A percentile compares a stretch with the other conserved stretches of the same genome.
Evolutionary conservation across 2,329 filamentous ascomycete species (phyloP).

Genomic region (Tolypocladium endophyticum): DNA sequence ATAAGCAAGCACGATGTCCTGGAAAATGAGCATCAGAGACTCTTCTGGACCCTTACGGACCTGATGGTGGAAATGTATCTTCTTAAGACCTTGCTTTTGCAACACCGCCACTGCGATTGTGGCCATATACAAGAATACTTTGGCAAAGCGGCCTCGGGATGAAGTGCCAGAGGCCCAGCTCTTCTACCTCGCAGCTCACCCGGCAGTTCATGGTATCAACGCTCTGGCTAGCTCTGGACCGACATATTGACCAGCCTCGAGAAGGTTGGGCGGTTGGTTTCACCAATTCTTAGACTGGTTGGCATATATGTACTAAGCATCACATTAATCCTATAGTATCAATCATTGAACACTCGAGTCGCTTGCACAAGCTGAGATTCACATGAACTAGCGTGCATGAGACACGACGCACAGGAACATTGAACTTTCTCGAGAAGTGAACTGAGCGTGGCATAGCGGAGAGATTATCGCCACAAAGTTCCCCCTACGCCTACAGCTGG

Average conservation of each 20-base stretch:
- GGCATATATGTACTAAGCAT: background rate
- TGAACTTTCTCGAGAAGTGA: no score
- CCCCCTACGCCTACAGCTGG: no score
- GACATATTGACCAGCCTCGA: background rate
- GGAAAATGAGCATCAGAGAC: background rate
- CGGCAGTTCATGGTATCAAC: no score
- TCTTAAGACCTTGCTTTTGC: background rate
- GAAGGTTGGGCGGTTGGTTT: background rate
- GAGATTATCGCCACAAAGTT: no score
- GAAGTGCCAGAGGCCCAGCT: background rate
- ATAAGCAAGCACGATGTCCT: background rate
- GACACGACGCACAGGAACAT: no score
- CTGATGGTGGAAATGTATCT: background rate
- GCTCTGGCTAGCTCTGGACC: background rate
- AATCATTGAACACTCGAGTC: no score
- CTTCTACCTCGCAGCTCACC: no score
- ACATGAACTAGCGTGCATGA: no score
- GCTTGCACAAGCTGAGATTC: no score
- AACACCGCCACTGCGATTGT: background rate
- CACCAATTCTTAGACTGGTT: background rate
- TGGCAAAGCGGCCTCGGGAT: background rate
- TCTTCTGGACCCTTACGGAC: background rate
- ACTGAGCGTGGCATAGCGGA: no score
- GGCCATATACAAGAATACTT: background rate
- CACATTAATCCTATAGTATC: no score